These are phyloP conservation scores for Linanthus parryae DNA, from an alignment of 148 eudicot genomes.

Conservation along the genomic window DNA sequence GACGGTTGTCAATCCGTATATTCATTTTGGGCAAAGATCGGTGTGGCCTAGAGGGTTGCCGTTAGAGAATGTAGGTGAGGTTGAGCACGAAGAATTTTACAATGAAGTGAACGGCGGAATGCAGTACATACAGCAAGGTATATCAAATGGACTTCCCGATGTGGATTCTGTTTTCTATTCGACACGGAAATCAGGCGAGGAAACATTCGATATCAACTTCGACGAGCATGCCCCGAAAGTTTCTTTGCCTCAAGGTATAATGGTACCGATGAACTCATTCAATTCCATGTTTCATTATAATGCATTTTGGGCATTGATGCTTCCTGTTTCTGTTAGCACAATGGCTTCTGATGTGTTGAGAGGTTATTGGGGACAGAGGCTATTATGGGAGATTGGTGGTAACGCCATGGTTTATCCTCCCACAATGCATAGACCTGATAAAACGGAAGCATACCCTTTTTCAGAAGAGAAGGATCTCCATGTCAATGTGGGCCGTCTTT, in stretches of 20 bases:
- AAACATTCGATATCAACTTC: slow-evolving; percentile 26
- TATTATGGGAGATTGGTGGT: slow-evolving; percentile 34
- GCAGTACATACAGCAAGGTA: slow-evolving; percentile 29
- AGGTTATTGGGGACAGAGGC: slow-evolving; percentile 34
- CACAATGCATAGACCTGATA: slow-evolving; percentile 20
- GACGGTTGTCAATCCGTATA: slow-evolving; percentile 29
- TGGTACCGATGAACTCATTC: slow-evolving; percentile 32
- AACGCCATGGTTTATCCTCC: slow-evolving; percentile 30
- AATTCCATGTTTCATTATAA: slow-evolving; percentile 25
- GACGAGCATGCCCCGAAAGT: slow-evolving; percentile 31
- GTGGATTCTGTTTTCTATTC: slow-evolving; percentile 31
- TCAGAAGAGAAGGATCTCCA: slow-evolving; percentile 34
- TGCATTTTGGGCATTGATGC: slow-evolving; percentile 35
- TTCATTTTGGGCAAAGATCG: slow-evolving; percentile 35
- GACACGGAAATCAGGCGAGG: slow-evolving; percentile 18
- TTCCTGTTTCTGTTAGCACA: slow-evolving; percentile 26
- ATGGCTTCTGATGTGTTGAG: slow-evolving; percentile 41
- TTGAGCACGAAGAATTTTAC: slow-evolving; percentile 27
- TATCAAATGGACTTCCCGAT: slow-evolving; percentile 35
- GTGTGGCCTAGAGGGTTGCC: slow-evolving; percentile 40
- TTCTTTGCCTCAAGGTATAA: slow-evolving; percentile 29
- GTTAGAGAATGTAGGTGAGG: slow-evolving; percentile 29
- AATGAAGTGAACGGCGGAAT: slow-evolving; percentile 19
- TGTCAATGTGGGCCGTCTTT: slow-evolving; percentile 25
- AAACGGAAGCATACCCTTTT: slow-evolving; percentile 21